phyloP scores from a whole-genome alignment of 2,329 filamentous ascomycete genomes.

The Epichloe sibirici region DNA sequence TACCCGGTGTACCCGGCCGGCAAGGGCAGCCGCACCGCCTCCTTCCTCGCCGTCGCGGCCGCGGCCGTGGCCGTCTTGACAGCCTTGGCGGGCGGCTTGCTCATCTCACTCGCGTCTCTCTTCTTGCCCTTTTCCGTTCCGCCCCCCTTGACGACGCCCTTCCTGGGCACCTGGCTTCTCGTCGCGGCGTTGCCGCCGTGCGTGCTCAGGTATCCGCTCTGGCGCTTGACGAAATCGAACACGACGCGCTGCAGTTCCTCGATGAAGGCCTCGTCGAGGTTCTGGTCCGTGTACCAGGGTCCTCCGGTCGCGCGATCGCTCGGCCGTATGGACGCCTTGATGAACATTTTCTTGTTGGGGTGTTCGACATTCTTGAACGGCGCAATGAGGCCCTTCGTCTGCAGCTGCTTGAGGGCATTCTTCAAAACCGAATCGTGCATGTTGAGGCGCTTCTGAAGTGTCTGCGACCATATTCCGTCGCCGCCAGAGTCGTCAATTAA shows the following conservation, averaged over 20 bases:
- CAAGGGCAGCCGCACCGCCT: conserved; percentile 35
- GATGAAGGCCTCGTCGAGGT: conserved; percentile 82
- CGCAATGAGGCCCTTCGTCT: conserved; percentile 70
- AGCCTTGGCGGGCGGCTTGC: conserved; percentile 18
- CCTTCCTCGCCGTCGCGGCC: conserved; percentile 14
- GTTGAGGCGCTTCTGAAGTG: conserved; percentile 66
- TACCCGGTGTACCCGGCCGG: conserved; percentile 63
- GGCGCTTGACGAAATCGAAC: conserved; percentile 57
- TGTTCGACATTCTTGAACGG: conserved; percentile 86
- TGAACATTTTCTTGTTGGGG: conserved; percentile 90
- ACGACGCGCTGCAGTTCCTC: conserved; percentile 61
- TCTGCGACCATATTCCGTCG: conserved; percentile 84
- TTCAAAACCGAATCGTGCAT: conserved; percentile 76
- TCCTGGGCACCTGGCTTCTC: conserved; percentile 39
- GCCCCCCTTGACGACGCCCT: conserved; percentile 40
- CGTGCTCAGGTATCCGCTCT: conserved; percentile 54
- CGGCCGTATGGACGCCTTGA: conserved; percentile 73
- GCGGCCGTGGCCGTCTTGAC: conserved; percentile 12
- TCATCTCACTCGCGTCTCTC: conserved; percentile 32
- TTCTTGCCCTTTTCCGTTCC: conserved; percentile 35
- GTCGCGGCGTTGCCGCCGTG: conserved; percentile 17
- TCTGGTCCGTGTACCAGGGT: conserved; percentile 86
- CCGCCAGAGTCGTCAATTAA: conserved; percentile 76
- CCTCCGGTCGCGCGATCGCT: conserved; percentile 87
- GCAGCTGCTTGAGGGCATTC: conserved; percentile 71